These are phyloP conservation scores for Neospermospora avenae DNA, from an alignment of 2,329 filamentous ascomycete species.

Conservation along the genomic window DNA sequence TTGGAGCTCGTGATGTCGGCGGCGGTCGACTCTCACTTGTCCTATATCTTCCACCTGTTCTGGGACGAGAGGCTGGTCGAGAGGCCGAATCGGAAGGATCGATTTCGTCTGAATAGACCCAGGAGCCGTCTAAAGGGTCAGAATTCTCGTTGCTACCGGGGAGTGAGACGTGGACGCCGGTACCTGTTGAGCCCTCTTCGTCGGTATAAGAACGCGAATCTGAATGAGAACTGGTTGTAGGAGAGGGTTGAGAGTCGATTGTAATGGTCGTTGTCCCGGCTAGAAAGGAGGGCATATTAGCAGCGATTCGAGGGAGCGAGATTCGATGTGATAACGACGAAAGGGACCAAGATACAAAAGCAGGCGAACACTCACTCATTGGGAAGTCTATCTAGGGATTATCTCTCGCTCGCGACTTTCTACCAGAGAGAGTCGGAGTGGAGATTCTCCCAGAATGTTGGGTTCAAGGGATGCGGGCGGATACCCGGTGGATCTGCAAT, in stretches of 20 bases:
- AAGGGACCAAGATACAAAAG: background rate
- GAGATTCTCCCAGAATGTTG: slow-evolving; percentile 30
- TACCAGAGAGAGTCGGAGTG: slow-evolving; percentile 34
- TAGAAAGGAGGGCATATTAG: slow-evolving; percentile 1
- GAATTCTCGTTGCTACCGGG: slow-evolving; percentile 39
- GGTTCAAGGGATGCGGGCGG: slow-evolving; percentile 17
- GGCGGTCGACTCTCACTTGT: slow-evolving; percentile 34
- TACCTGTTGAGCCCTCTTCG: slow-evolving; percentile 33
- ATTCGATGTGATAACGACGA: background rate
- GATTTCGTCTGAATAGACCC: slow-evolving; percentile 47
- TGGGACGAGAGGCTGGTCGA: slow-evolving; percentile 40
- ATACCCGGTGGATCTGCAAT: background rate
- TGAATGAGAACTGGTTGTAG: slow-evolving; percentile 29
- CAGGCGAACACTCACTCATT: slow-evolving; percentile 20
- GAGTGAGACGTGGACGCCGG: slow-evolving; percentile 32
- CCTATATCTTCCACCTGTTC: slow-evolving; percentile 26
- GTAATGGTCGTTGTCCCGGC: slow-evolving; percentile 24
- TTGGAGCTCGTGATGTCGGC: slow-evolving; percentile 40
- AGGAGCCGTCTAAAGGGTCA: slow-evolving; percentile 36
- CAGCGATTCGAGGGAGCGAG: background rate
- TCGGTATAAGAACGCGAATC: slow-evolving; percentile 30
- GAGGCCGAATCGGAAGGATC: slow-evolving; percentile 60
- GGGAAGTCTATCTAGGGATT: slow-evolving; percentile 27
- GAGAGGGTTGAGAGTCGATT: slow-evolving; percentile 25
- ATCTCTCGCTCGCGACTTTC: slow-evolving; percentile 34